Conservation (phyloP, 768 basidiomycete genomes). For the Zangia roseola region DNA sequence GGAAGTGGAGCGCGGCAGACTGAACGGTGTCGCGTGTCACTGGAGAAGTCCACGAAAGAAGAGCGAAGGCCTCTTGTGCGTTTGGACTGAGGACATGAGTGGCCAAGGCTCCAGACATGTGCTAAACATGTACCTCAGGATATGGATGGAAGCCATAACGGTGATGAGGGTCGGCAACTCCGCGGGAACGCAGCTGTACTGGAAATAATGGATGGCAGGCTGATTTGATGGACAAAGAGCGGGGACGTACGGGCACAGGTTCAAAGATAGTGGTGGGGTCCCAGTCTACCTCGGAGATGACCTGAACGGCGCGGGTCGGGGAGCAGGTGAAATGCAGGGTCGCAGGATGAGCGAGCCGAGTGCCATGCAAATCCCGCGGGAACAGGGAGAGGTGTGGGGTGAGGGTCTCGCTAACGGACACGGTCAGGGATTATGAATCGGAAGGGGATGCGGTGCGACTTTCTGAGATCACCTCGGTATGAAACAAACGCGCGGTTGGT, state of each 20-base stretch:
- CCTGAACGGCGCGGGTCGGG: conserved; percentile 62
- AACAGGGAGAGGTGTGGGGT: conserved; percentile 69
- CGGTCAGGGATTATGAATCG: conserved; percentile 6
- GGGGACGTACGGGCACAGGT: conserved; percentile 72
- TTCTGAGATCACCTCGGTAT: conserved; percentile 71
- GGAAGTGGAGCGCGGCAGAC: conserved; percentile 60
- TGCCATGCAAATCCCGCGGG: conserved; percentile 62
- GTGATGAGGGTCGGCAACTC: conserved; percentile 67
- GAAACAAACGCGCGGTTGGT: conserved; percentile 76
- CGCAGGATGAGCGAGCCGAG: conserved; percentile 48
- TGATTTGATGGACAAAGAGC: not conserved
- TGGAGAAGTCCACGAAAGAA: conserved; percentile 54
- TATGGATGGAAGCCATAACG: conserved; percentile 56
- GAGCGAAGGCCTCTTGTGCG: conserved; percentile 73
- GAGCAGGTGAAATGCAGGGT: conserved; percentile 86
- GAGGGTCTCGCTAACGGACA: conserved; percentile 60
- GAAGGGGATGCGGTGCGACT: conserved; percentile 40
- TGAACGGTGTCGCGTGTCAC: conserved; percentile 55
- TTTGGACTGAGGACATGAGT: conserved; percentile 59
- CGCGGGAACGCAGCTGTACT: conserved; percentile 79
- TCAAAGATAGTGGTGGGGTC: conserved; percentile 72
- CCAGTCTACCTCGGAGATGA: conserved; percentile 73
- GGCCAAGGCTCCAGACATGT: not conserved
- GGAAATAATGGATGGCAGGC: conserved; percentile 7
- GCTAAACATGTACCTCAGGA: conserved; percentile 57